Percentiles rank a stretch among this genome's conserved stretches.
Evolutionary conservation across 176 grass and related monocot species (phyloP).

Genomic region (Triticum aestivum): IWGSC_CS_RefSeq_v2.1 NC_057798.1:669682711-669683210

Average conservation of each 20-base stretch:
- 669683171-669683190: too few relatives aligned
- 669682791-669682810: slow-evolving; percentile 38
- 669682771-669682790: slow-evolving; percentile 42
- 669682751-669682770: slow-evolving; percentile 47
- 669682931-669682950: slow-evolving; percentile 46
- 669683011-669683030: too few relatives aligned
- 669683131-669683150: slow-evolving; percentile 71
- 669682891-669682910: slow-evolving; percentile 88
- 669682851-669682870: slow-evolving; percentile 33
- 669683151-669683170: too few relatives aligned
- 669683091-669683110: slow-evolving; percentile 73
- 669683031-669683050: too few relatives aligned
- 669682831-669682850: neutral
- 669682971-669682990: slow-evolving; percentile 53
- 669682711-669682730: slow-evolving; percentile 8
- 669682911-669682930: slow-evolving; percentile 58
- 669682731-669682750: slow-evolving; percentile 40
- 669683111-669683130: slow-evolving; percentile 57
- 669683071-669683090: slow-evolving; percentile 46
- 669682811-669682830: neutral
- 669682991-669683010: too few relatives aligned
- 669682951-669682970: slow-evolving; percentile 60
- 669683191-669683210: too few relatives aligned
- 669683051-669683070: neutral
- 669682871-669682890: slow-evolving; percentile 48